Evolutionary conservation across 495 filamentous ascomycete species (phyloP).

Genomic region (Aspergillus taichungensis): DNA sequence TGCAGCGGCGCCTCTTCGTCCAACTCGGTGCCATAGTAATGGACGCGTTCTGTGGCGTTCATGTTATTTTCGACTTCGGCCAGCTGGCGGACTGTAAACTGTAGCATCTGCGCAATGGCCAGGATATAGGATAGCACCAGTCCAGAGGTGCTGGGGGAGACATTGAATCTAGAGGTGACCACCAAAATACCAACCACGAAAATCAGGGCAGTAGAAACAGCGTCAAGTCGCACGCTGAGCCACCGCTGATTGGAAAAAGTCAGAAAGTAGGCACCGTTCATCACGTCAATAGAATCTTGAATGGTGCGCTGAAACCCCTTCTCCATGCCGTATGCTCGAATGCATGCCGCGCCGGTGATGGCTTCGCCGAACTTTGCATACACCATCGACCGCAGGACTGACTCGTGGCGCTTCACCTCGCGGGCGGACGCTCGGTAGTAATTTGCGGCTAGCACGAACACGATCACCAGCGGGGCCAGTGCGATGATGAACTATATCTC

Average conservation of each 20-base stretch:
- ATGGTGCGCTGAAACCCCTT: slow-evolving; percentile 63
- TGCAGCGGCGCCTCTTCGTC: too few relatives aligned
- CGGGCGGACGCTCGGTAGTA: slow-evolving; percentile 89
- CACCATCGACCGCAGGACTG: slow-evolving; percentile 74
- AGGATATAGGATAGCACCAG: slow-evolving; percentile 89
- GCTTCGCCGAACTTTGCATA: slow-evolving; percentile 91
- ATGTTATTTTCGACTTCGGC: slow-evolving; percentile 79
- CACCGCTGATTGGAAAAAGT: slow-evolving; percentile 93
- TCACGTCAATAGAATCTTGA: slow-evolving; percentile 65
- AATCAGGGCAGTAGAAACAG: slow-evolving; percentile 71
- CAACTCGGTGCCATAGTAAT: too few relatives aligned
- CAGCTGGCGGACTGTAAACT: slow-evolving; percentile 88
- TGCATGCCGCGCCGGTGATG: slow-evolving; percentile 70
- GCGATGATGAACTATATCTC: slow-evolving; percentile 65
- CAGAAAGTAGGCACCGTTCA: slow-evolving; percentile 89
- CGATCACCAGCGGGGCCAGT: slow-evolving; percentile 65
- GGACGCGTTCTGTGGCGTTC: too few relatives aligned
- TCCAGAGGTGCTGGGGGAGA: slow-evolving; percentile 75
- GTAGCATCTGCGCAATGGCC: slow-evolving; percentile 89
- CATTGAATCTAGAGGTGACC: slow-evolving; percentile 84
- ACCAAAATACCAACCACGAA: slow-evolving; percentile 85
- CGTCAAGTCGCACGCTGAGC: slow-evolving; percentile 76
- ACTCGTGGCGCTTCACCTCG: slow-evolving; percentile 89
- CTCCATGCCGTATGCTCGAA: slow-evolving; percentile 80
- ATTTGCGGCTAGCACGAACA: slow-evolving; percentile 74